phyloP scores from a whole-genome alignment of 2,329 filamentous ascomycete genomes.

The Penicillium digitatum region DNA sequence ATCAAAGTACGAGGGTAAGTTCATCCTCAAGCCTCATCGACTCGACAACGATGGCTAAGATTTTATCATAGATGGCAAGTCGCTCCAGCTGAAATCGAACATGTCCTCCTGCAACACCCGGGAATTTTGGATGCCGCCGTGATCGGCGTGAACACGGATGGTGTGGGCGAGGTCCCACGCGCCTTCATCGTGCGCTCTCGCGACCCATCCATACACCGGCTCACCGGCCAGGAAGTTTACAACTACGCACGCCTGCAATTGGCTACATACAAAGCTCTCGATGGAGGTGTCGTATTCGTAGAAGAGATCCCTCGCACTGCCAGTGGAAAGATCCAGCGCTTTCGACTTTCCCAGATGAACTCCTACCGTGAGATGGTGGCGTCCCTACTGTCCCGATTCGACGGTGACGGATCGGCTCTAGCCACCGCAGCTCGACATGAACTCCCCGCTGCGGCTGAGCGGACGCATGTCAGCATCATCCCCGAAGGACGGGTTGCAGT shows the following conservation, averaged over 20 bases:
- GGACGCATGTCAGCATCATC: conserved; percentile 4
- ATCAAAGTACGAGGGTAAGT: conserved; percentile 47
- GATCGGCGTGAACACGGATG: conserved; percentile 41
- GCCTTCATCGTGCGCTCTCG: conserved; percentile 45
- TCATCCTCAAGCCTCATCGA: neutral
- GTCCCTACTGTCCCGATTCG: conserved; percentile 27
- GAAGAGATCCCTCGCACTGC: conserved; percentile 48
- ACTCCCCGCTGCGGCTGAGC: neutral
- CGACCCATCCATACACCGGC: conserved; percentile 15
- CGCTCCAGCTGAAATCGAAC: conserved; percentile 48
- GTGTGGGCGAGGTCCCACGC: conserved; percentile 39
- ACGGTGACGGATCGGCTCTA: conserved; percentile 5
- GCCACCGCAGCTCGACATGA: neutral
- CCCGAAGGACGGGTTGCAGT: conserved; percentile 21
- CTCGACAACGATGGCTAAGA: neutral
- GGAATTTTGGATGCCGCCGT: conserved; percentile 46
- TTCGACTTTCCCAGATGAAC: conserved; percentile 41
- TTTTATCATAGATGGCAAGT: conserved; percentile 43
- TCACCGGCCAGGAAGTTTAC: conserved; percentile 44
- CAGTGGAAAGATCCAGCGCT: conserved; percentile 50
- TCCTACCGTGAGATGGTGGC: conserved; percentile 37
- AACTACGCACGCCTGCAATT: conserved; percentile 40
- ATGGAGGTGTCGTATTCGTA: conserved; percentile 48
- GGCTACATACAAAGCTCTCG: conserved; percentile 48
- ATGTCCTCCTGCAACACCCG: conserved; percentile 44